Evolutionary conservation across 345 rosid species (phyloP).

Genomic region (Corchorus olitorius): DNA sequence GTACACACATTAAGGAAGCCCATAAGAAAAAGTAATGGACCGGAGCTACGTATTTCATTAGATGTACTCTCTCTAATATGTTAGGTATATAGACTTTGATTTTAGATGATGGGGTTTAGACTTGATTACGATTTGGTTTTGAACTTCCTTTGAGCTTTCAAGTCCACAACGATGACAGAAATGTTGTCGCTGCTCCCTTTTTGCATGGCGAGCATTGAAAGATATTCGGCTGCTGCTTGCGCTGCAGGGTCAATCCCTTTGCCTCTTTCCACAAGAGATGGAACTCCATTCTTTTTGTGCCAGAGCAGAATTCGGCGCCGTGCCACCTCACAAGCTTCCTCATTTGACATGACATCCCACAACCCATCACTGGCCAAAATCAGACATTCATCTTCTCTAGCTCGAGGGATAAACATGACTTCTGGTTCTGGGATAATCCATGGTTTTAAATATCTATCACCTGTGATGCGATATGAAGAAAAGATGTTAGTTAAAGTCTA

Average conservation of each 20-base stretch:
- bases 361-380: conserved; percentile 74
- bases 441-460: conserved; percentile 75
- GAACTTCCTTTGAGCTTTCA: conserved; percentile 85
- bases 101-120: neutral
- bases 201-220: conserved; percentile 67
- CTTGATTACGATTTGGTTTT: conserved; percentile 45
- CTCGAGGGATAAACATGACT: conserved; percentile 60
- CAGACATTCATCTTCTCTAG: conserved; percentile 70
- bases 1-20: conserved; percentile 15
- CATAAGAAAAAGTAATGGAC: conserved; percentile 23
- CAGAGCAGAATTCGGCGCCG: conserved; percentile 69
- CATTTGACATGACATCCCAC: conserved; percentile 76
- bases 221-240: conserved; percentile 81
- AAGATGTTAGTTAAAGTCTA: neutral
- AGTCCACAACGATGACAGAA: conserved; percentile 83
- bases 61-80: conserved; percentile 8
- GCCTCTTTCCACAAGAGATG: conserved; percentile 57
- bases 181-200: conserved; percentile 90
- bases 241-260: conserved; percentile 71
- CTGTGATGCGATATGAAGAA: conserved; percentile 26
- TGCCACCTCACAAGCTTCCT: conserved; percentile 74
- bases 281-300: conserved; percentile 71
- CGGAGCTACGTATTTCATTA: conserved; percentile 6
- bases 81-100: neutral
- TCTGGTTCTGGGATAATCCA: conserved; percentile 80